A percentile compares a stretch with the other conserved stretches of the same genome.
phyloP scores from a whole-genome alignment of 2,329 filamentous ascomycete genomes.

The Annulohypoxylon truncatum region DNA sequence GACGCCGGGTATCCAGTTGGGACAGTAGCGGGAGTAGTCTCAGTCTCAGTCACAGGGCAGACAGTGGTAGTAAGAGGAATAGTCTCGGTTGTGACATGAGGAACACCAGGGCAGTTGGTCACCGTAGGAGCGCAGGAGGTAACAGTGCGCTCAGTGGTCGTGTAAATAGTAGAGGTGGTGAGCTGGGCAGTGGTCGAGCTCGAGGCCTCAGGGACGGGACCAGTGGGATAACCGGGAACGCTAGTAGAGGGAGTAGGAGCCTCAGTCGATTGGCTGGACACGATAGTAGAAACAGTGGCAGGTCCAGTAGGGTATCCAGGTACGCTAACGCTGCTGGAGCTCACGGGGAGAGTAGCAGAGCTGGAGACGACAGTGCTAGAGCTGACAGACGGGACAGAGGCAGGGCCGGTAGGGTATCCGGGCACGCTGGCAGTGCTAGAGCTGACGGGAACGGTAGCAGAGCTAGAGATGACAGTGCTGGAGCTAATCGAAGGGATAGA shows the following conservation, averaged over 20 bases:
- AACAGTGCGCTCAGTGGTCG: constrained; percentile 30
- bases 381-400: neutral
- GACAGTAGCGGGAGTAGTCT: neutral
- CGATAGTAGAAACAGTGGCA: neutral
- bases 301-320: neutral
- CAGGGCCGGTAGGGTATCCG: neutral
- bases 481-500: constrained; percentile 1
- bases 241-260: neutral
- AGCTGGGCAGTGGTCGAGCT: constrained; percentile 4
- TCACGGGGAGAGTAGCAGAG: neutral
- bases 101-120: constrained; percentile 29
- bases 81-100: constrained; percentile 35
- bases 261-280: neutral
- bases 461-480: neutral
- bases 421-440: neutral
- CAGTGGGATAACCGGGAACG: neutral
- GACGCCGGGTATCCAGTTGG: neutral
- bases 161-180: constrained; percentile 37
- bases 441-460: neutral
- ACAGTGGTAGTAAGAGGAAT: constrained; percentile 34
- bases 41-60: constrained; percentile 32
- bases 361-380: constrained; percentile 1
- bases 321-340: neutral
- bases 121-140: constrained; percentile 33
- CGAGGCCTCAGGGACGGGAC: neutral